Percentiles rank a stretch among this genome's conserved stretches.
phyloP scores from a whole-genome alignment of 2,329 filamentous ascomycete genomes.

The Mollisiaceae sp. region DNA sequence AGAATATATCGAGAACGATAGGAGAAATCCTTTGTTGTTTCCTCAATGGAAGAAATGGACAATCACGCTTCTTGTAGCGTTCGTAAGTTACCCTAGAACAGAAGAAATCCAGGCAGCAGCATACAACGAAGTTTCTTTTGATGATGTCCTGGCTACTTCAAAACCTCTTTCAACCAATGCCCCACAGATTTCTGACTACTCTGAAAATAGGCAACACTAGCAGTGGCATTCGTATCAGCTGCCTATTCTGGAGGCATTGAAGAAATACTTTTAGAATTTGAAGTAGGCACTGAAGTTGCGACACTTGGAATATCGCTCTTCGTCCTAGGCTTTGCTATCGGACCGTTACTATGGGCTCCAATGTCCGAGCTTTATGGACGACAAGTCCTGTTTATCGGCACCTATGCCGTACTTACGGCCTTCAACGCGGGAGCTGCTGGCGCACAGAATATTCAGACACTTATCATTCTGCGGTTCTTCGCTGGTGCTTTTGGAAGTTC shows the following conservation, averaged over 20 bases:
- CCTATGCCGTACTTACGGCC: constrained; percentile 54
- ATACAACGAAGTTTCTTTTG: background rate
- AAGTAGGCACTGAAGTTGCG: constrained; percentile 49
- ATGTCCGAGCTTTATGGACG: constrained; percentile 69
- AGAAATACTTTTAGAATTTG: constrained; percentile 44
- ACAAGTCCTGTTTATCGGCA: constrained; percentile 55
- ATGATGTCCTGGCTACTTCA: background rate
- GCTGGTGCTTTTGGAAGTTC: constrained; percentile 66
- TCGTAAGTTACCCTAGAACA: constrained; percentile 45
- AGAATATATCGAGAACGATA: constrained; percentile 49
- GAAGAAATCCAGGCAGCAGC: background rate
- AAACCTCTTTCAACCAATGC: background rate
- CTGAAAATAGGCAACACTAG: constrained; percentile 38
- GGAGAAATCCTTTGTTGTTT: constrained; percentile 48
- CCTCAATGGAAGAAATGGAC: constrained; percentile 46
- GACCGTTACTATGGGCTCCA: constrained; percentile 61
- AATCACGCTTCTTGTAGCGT: constrained; percentile 46
- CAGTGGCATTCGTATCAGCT: constrained; percentile 34
- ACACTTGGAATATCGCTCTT: constrained; percentile 55
- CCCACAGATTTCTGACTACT: background rate
- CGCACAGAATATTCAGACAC: constrained; percentile 59
- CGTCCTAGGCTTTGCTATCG: constrained; percentile 62
- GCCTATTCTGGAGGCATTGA: constrained; percentile 48
- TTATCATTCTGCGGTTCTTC: constrained; percentile 72
- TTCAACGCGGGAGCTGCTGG: constrained; percentile 67